Conservation (phyloP, 192 early-diverging fungal species). For the Fimicolochytrium jonesii region DNA sequence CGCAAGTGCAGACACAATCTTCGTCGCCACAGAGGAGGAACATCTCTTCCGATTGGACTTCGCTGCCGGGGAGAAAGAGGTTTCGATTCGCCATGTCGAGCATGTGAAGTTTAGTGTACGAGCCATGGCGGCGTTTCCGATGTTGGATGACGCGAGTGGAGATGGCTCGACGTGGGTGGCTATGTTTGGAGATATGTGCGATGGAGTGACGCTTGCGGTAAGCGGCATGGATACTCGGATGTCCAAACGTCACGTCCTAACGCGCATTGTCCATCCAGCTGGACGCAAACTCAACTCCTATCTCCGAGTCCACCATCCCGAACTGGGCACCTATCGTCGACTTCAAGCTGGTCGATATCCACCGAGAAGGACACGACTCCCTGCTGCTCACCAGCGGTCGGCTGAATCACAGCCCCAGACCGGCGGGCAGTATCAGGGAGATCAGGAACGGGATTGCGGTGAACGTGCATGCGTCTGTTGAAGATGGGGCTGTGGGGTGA, state of each 20-base stretch:
- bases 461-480: background rate
- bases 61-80: background rate
- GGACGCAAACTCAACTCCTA: background rate
- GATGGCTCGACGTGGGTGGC: conserved; percentile 7
- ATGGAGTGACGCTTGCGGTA: conserved; percentile 34
- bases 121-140: background rate
- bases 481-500: background rate
- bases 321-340: conserved; percentile 39
- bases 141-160: background rate
- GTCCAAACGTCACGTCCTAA: background rate
- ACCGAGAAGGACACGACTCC: conserved; percentile 20
- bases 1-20: conserved; percentile 8
- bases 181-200: conserved; percentile 39
- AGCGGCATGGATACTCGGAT: background rate
- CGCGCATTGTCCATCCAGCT: background rate
- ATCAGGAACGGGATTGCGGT: conserved; percentile 16
- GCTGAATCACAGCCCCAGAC: conserved; percentile 2
- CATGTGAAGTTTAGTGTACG: background rate
- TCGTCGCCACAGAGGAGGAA: conserved; percentile 24
- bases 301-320: background rate
- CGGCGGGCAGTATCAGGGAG: conserved; percentile 15
- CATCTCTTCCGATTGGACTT: conserved; percentile 20
- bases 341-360: conserved; percentile 26
- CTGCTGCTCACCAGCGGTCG: conserved; percentile 28
- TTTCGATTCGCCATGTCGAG: background rate